Evolutionary conservation across 129 eudicot species (phyloP).

Genomic region (sunflower (Helianthus annuus)): HanXRQr2.0-SUNRISE NC_035444.2:50594501-50595000

Average conservation of each 20-base stretch:
- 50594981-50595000: conserved; percentile 81
- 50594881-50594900: conserved; percentile 70
- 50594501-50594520: conserved; percentile 58
- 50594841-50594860: conserved; percentile 92
- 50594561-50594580: conserved; percentile 40
- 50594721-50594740: too few relatives aligned
- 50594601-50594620: conserved; percentile 46
- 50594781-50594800: conserved; percentile 68
- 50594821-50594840: conserved; percentile 86
- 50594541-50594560: conserved; percentile 24
- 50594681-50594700: conserved; percentile 38
- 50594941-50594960: not conserved
- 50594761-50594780: conserved; percentile 78
- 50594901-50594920: conserved; percentile 54
- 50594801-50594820: conserved; percentile 48
- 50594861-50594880: conserved; percentile 65
- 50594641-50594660: conserved; percentile 60
- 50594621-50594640: conserved; percentile 49
- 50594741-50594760: conserved; percentile 40
- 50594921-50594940: not conserved
- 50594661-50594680: conserved; percentile 70
- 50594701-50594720: not conserved
- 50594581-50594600: conserved; percentile 47
- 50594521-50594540: conserved; percentile 35
- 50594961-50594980: conserved; percentile 64